A percentile compares a stretch with the other conserved stretches of the same genome.
phyloP scores from a whole-genome alignment of 768 basidiomycete species.

The Boletus patriciae region DNA sequence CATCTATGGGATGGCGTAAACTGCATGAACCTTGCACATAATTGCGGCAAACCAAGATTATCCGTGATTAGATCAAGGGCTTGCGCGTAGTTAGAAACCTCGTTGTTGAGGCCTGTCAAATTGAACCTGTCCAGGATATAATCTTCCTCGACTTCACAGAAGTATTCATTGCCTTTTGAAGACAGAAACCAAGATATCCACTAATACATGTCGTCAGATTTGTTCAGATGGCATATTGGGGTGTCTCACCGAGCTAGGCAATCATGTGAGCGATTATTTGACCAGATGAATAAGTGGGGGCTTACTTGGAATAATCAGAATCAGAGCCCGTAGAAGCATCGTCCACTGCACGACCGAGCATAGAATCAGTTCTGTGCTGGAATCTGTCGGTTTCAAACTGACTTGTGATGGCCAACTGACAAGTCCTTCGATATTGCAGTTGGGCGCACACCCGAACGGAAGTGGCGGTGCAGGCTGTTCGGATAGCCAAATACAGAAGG shows the following conservation, averaged over 20 bases:
- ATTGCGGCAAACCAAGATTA: slow-evolving; percentile 70
- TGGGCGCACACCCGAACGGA: not conserved
- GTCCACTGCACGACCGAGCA: slow-evolving; percentile 61
- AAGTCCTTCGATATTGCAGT: slow-evolving; percentile 4
- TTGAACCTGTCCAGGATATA: slow-evolving; percentile 99
- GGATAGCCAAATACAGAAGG: not conserved
- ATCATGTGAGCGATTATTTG: slow-evolving; percentile 16
- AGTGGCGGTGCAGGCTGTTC: slow-evolving; percentile 22
- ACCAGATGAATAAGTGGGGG: slow-evolving; percentile 2
- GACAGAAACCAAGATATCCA: slow-evolving; percentile 99
- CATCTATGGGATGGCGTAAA: slow-evolving; percentile 52
- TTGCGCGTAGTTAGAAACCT: slow-evolving; percentile 91
- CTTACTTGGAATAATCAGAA: slow-evolving; percentile 94
- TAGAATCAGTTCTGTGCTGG: slow-evolving; percentile 26
- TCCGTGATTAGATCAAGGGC: slow-evolving; percentile 97
- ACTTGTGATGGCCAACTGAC: slow-evolving; percentile 19
- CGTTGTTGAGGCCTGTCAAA: slow-evolving; percentile 93
- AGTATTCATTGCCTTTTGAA: slow-evolving; percentile 98
- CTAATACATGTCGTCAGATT: slow-evolving; percentile 40
- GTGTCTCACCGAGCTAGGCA: slow-evolving; percentile 29
- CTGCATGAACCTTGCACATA: not conserved
- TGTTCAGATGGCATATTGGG: slow-evolving; percentile 11
- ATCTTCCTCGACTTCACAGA: slow-evolving; percentile 98
- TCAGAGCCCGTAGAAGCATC: slow-evolving; percentile 91
- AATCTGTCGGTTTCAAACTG: slow-evolving; percentile 19